Base-by-base conservation (phyloP, 164 flowering plant species). In the Saururus chinensis region DNA sequence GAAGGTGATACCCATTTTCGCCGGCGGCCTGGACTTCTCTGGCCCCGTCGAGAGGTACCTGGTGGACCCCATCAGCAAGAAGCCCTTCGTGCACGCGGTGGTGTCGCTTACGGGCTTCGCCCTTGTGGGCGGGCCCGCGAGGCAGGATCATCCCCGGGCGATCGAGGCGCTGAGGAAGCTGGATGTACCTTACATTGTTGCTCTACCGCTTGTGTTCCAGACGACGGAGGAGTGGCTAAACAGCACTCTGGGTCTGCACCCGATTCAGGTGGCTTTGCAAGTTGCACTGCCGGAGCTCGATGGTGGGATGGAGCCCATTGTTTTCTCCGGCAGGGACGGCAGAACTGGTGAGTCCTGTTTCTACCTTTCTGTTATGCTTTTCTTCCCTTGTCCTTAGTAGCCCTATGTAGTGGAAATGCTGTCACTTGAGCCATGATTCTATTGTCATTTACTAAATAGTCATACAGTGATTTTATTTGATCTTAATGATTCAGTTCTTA, bases 271-370 rank as follows among this genome's bases (percentile, higher is more conserved):
- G 49, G 99, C 99, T 64, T 66, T 90, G 75, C 99, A 95, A 71
- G 99, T 95, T 70, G 99, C 99, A 54, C 87, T 95, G 19, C 99
- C 97, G 0, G 99, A 95, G 84, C 89, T 90, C 0, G 96, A 95
- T 71, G 99, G 99, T 55, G 97, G 95, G 26, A 88, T 95, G 96
- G 97, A 90, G 77, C 97, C 97, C 20, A 90, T 90, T 65, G 97
- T 95, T 61, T 95, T 90, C 70, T 75, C 99, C 1, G 99, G 99
- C 11, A 87, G 99, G 7, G 99, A 95, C 72, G 89, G 88, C 4
- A 77, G 87, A 81, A 82, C 97, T 75, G 98, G 97, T 66, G 74
- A 77, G 85, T 77, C 1, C 59, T 62, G 12, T 37, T 64, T 40
- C 55, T 53, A 12, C 60, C 56, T 14, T 30, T 45, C 19, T 30